phyloP scores from a whole-genome alignment of 139 green algal genomes.

The Ostreobium quekettii region DNA sequence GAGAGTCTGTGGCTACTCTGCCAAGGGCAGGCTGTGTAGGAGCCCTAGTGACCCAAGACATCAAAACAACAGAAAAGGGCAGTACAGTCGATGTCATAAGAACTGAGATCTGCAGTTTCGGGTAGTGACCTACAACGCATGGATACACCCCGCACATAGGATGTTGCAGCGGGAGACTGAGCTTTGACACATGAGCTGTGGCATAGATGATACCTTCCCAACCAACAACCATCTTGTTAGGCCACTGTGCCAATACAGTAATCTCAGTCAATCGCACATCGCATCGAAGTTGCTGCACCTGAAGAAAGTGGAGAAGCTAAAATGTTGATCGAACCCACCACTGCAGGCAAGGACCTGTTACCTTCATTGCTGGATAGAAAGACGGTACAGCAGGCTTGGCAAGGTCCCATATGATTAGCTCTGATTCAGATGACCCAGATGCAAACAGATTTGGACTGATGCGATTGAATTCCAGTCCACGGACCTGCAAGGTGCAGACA shows the following conservation, averaged over 20 bases:
- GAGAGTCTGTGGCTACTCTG: no score
- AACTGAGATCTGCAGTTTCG: no score
- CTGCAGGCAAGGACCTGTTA: no score
- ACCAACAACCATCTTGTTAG: neutral
- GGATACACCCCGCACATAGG: no score
- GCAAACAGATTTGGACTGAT: slow-evolving; percentile 88
- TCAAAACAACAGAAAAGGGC: no score
- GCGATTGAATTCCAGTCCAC: slow-evolving; percentile 88
- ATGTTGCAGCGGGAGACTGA: neutral
- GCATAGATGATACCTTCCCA: neutral
- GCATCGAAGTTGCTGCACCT: neutral
- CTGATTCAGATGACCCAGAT: slow-evolving; percentile 76
- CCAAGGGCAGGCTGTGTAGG: no score
- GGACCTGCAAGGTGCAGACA: slow-evolving; percentile 40
- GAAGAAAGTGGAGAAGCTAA: slow-evolving; percentile 4
- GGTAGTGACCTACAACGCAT: no score
- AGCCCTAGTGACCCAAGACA: no score
- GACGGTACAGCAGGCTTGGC: slow-evolving; percentile 64
- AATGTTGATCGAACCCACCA: neutral
- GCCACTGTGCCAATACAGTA: neutral
- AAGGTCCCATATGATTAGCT: slow-evolving; percentile 96
- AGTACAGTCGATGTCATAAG: no score
- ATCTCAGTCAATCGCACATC: neutral
- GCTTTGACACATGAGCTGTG: neutral
- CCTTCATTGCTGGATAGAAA: slow-evolving; percentile 45